A percentile compares a stretch with the other conserved stretches of the same genome.
phyloP scores from a whole-genome alignment of 495 filamentous ascomycete genomes.

The Aspergillus campestris region DNA sequence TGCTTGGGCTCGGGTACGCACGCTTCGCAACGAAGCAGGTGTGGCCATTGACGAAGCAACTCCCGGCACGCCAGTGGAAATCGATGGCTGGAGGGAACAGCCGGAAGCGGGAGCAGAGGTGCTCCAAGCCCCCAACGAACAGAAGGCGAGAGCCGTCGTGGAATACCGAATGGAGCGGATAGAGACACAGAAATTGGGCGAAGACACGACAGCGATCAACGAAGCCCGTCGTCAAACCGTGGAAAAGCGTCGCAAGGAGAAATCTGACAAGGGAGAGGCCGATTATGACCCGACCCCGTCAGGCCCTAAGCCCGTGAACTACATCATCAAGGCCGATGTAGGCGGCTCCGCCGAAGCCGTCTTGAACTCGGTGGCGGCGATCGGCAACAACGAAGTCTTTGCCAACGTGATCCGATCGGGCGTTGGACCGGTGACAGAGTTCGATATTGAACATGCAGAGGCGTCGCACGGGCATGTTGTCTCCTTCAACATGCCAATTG shows the following conservation, averaged over 20 bases:
- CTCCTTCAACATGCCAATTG: constrained; percentile 74
- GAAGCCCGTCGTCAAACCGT: constrained; percentile 53
- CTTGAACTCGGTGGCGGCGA: constrained; percentile 55
- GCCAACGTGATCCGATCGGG: constrained; percentile 67
- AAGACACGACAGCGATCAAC: constrained; percentile 73
- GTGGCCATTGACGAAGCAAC: constrained; percentile 60
- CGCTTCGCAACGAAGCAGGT: constrained; percentile 79
- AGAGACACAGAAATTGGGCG: constrained; percentile 51
- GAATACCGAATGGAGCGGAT: constrained; percentile 59
- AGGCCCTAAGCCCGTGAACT: constrained; percentile 59
- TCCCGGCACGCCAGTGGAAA: constrained; percentile 82
- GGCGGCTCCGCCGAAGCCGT: constrained; percentile 90
- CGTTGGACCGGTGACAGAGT: constrained; percentile 74
- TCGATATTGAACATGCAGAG: constrained; percentile 79
- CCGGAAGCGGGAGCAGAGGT: constrained; percentile 84
- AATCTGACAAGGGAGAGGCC: constrained; percentile 18
- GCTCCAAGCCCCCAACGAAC: constrained; percentile 71
- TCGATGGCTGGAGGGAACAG: constrained; percentile 90
- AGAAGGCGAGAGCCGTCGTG: constrained; percentile 71
- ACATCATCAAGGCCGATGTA: constrained; percentile 90
- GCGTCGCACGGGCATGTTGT: constrained; percentile 63
- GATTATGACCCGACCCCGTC: constrained; percentile 24
- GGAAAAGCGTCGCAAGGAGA: constrained; percentile 49
- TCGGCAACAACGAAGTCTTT: constrained; percentile 77
- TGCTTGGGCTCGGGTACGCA: constrained; percentile 75